Conservation (phyloP, 768 basidiomycete genomes). For the Leccinellum albellum region DNA sequence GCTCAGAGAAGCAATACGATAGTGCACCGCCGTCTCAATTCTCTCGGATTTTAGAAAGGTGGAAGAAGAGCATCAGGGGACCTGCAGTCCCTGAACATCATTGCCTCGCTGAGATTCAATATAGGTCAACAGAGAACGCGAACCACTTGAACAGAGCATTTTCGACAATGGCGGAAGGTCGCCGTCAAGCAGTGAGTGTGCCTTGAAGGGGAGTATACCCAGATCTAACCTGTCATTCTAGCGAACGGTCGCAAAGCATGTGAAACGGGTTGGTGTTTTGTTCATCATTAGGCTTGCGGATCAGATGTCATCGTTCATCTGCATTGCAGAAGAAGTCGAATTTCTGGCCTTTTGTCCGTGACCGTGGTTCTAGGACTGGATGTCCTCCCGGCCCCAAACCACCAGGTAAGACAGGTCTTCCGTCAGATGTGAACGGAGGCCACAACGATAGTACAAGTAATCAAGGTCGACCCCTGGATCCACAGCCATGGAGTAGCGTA, state of each 20-base stretch:
- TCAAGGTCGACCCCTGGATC: neutral
- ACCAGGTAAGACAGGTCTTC: neutral
- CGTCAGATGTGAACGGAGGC: neutral
- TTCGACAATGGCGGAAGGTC: neutral
- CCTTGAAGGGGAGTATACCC: too few species aligned
- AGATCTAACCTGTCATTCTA: neutral
- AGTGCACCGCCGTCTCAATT: neutral
- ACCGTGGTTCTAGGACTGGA: neutral
- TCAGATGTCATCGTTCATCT: neutral
- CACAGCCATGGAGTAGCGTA: neutral
- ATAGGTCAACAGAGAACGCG: neutral
- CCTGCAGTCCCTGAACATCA: neutral
- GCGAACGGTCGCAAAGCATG: neutral
- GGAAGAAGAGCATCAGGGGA: neutral
- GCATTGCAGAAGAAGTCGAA: neutral
- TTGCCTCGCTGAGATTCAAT: neutral
- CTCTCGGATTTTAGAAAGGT: neutral
- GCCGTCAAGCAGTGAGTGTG: neutral
- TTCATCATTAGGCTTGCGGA: neutral
- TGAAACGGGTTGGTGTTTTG: neutral
- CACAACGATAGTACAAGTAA: neutral
- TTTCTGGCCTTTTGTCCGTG: neutral
- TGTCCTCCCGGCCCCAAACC: neutral
- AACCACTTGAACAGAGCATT: neutral
- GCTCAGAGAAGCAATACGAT: neutral